phyloP scores from a whole-genome alignment of 2,329 filamentous ascomycete species.

The Atkinsonella hypoxylon region DNA sequence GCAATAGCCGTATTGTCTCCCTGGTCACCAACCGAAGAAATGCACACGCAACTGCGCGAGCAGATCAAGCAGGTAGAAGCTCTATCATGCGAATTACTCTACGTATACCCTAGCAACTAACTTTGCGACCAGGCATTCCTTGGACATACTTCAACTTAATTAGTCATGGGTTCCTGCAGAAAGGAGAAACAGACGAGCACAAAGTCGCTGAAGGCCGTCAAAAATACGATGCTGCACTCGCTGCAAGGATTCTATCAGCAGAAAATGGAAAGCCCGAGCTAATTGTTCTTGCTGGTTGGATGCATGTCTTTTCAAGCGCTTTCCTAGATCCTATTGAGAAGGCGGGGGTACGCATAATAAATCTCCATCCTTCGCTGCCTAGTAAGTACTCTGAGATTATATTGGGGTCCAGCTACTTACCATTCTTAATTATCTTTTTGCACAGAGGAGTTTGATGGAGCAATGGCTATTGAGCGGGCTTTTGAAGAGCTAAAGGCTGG shows the following conservation, averaged over 20 bases:
- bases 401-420: background rate
- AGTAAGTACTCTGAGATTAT: conserved; percentile 27
- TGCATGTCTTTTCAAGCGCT: conserved; percentile 63
- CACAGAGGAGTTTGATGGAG: conserved; percentile 62
- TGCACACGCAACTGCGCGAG: conserved; percentile 31
- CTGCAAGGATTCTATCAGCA: conserved; percentile 45
- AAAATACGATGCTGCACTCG: conserved; percentile 65
- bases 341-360: conserved; percentile 59
- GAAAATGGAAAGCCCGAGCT: conserved; percentile 51
- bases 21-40: conserved; percentile 37
- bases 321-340: conserved; percentile 59
- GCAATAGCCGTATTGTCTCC: conserved; percentile 29
- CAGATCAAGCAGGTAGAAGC: conserved; percentile 29
- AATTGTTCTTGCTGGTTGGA: conserved; percentile 75
- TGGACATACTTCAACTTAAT: conserved; percentile 75
- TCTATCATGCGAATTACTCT: too few species aligned
- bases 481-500: conserved; percentile 57
- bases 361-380: conserved; percentile 69
- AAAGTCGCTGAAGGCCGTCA: conserved; percentile 45
- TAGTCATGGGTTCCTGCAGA: conserved; percentile 50
- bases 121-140: conserved; percentile 41
- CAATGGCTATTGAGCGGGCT: conserved; percentile 65
- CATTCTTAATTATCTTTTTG: too few species aligned
- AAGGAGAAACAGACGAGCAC: conserved; percentile 46
- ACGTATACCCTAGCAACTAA: background rate